Evolutionary conservation across 805 yeast genomes (phyloP).

Genomic region (Ogataea trehaloabstinens): DNA sequence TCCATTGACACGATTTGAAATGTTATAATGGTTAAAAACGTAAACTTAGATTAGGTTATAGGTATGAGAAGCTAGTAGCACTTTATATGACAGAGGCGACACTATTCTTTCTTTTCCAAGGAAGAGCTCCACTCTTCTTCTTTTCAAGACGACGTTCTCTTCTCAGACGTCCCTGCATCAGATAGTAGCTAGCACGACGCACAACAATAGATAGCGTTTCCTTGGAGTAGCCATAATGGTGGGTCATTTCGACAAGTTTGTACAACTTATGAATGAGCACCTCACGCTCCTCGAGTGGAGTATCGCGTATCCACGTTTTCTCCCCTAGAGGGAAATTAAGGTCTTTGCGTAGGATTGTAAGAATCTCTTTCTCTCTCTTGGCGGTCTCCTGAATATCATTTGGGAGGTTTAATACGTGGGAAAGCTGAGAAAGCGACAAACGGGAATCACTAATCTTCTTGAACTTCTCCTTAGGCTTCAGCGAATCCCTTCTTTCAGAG

Average conservation of each 20-base stretch:
- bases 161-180: slow-evolving; percentile 76
- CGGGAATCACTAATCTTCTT: slow-evolving; percentile 46
- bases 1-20: no score
- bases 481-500: not conserved
- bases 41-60: no score
- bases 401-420: slow-evolving; percentile 48
- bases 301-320: slow-evolving; percentile 83
- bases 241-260: slow-evolving; percentile 43
- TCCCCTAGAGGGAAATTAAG: slow-evolving; percentile 73
- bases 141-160: slow-evolving; percentile 57
- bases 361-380: slow-evolving; percentile 50
- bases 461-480: slow-evolving; percentile 12
- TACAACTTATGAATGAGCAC: slow-evolving; percentile 48
- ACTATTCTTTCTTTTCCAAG: slow-evolving; percentile 14
- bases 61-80: no score
- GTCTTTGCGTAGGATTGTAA: slow-evolving; percentile 51
- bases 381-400: slow-evolving; percentile 54
- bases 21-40: no score
- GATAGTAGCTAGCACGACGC: slow-evolving; percentile 75
- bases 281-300: slow-evolving; percentile 51
- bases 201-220: slow-evolving; percentile 67
- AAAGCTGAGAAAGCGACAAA: slow-evolving; percentile 54
- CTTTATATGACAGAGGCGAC: no score
- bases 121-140: slow-evolving; percentile 27
- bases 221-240: slow-evolving; percentile 50